Conservation (phyloP, 805 yeast species). For the Ogataea trehaloabstinens region DNA sequence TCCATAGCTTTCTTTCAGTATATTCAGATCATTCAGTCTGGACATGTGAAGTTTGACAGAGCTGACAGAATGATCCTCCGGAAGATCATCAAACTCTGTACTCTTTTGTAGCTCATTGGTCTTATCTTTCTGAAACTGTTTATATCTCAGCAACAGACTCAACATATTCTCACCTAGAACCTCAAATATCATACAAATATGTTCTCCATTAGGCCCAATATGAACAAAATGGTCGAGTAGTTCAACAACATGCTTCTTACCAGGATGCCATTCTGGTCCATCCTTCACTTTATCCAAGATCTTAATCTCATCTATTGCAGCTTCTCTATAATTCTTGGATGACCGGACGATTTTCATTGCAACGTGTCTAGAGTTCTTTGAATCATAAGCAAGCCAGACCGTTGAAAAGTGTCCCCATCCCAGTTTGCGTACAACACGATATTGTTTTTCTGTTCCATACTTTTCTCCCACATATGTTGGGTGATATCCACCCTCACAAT, state of each 20-base stretch:
- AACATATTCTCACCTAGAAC: slow-evolving; percentile 60
- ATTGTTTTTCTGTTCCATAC: slow-evolving; percentile 45
- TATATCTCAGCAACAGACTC: slow-evolving; percentile 48
- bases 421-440: slow-evolving; percentile 50
- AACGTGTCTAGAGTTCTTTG: slow-evolving; percentile 41
- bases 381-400: slow-evolving; percentile 61
- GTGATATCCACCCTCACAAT: slow-evolving; percentile 62
- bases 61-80: slow-evolving; percentile 1
- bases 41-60: slow-evolving; percentile 22
- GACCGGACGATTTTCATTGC: slow-evolving; percentile 64
- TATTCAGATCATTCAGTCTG: slow-evolving; percentile 33
- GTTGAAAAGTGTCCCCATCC: slow-evolving; percentile 77
- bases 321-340: slow-evolving; percentile 50
- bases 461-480: slow-evolving; percentile 57
- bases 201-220: slow-evolving; percentile 61
- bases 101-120: slow-evolving; percentile 24
- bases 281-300: slow-evolving; percentile 38
- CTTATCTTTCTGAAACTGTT: slow-evolving; percentile 34
- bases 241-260: slow-evolving; percentile 50
- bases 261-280: slow-evolving; percentile 41
- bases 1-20: slow-evolving; percentile 41
- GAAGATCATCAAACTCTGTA: slow-evolving; percentile 7
- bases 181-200: slow-evolving; percentile 66
- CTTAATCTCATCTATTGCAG: slow-evolving; percentile 63
- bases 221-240: slow-evolving; percentile 56